Evolutionary conservation across 2,329 filamentous ascomycete genomes (phyloP), one percentile per base, ranked within the genome.

Genomic region (Pseudogymnoascus destructans): DNA sequence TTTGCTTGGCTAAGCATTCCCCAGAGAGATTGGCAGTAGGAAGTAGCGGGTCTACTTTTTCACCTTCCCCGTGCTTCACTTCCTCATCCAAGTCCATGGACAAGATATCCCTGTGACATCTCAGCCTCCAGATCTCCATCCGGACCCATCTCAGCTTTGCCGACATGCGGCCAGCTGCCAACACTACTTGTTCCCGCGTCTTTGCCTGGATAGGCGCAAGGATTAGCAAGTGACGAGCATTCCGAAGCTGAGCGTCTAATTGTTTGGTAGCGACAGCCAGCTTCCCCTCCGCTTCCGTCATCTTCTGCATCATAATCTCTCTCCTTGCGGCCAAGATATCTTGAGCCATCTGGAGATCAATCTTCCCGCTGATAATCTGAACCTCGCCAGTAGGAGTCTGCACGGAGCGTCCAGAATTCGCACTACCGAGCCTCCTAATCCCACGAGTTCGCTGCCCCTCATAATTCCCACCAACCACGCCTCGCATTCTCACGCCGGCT

Each of bases 61-160:
- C 59, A 62, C 52, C 58, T 64, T 23, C 64, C 9, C 17, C 35
- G 15, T 15, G 6, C 38, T 59, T 21, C 21, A 61, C 67, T 66
- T 95, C 91, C 64, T 95, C 89, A 58, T 92, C 86, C 7, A 97
- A 74, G 68, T 98, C 93, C 71, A 90, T 79, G 4, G 83, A 76
- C 17, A 98, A 74, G 61, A 97, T 91, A 66, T 96, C 92, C 40
- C 86, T 84, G 70, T 98, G 91, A 63, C 91, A 96, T 67, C 83
- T 92, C 66, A 92, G 80, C 58, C 85, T 87, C 89, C 91, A 96
- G 17, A 96, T 93, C 64, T 95, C 89, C 69, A 95, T 86, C 61
- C 92, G 80, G n/a, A 86, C 84, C 92, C 92, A 96, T 69, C 93
- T 95, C 61, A 98, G 74, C 69, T 92, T 90, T 3, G 89, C 89